Evolutionary conservation across 1,284 basidiomycete genomes (phyloP).

Genomic region (Serendipita sp.): DNA sequence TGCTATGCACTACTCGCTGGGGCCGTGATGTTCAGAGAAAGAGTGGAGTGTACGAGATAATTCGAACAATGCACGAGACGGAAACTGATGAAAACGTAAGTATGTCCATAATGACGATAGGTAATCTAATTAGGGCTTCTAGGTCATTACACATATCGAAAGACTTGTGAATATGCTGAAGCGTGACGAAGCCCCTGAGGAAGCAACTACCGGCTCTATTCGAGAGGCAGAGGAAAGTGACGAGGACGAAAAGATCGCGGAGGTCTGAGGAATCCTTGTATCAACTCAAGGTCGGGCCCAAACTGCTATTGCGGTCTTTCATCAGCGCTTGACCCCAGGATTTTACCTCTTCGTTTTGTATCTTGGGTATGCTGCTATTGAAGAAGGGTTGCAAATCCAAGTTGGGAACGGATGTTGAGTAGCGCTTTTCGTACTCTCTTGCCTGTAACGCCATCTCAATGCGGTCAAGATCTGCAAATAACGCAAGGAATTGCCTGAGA

Average conservation of each 20-base stretch:
- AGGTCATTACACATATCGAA: slow-evolving; percentile 55
- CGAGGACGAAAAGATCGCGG: slow-evolving; percentile 38
- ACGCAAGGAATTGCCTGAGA: neutral
- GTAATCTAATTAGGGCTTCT: neutral
- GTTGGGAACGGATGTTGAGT: slow-evolving; percentile 16
- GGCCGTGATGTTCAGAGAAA: slow-evolving; percentile 70
- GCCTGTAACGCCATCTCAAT: slow-evolving; percentile 86
- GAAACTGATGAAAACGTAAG: slow-evolving; percentile 68
- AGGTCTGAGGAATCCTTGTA: slow-evolving; percentile 26
- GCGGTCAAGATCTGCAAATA: slow-evolving; percentile 65
- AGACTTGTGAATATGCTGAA: slow-evolving; percentile 63
- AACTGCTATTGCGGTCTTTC: slow-evolving; percentile 29
- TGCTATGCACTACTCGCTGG: slow-evolving; percentile 80
- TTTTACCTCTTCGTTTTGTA: slow-evolving; percentile 65
- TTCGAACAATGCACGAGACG: slow-evolving; percentile 65
- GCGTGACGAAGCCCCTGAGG: slow-evolving; percentile 46
- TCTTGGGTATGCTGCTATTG: slow-evolving; percentile 53
- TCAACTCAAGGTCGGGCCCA: neutral
- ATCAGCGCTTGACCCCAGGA: slow-evolving; percentile 58
- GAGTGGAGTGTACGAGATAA: slow-evolving; percentile 79
- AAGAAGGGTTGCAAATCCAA: slow-evolving; percentile 54
- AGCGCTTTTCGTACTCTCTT: slow-evolving; percentile 51
- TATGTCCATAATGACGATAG: slow-evolving; percentile 5
- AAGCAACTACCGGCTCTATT: slow-evolving; percentile 21
- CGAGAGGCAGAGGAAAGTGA: slow-evolving; percentile 20